Percentiles rank a stretch among this genome's conserved stretches.
Conservation (phyloP, 192 early-diverging fungal species). For the Linnemannia zychae region DNA sequence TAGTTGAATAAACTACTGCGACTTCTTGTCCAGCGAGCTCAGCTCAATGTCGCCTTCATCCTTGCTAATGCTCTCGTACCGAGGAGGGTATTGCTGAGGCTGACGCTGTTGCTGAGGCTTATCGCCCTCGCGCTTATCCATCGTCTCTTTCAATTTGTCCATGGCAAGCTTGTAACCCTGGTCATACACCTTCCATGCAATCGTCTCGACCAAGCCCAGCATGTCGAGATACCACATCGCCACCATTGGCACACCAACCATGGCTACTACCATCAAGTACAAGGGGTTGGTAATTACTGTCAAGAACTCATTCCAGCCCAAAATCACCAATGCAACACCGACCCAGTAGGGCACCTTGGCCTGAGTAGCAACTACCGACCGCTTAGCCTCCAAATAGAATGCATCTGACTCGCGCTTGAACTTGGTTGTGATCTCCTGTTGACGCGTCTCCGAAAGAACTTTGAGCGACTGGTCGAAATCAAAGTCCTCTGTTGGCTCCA, state of each 20-base stretch:
- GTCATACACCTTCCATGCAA: constrained; percentile 52
- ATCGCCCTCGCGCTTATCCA: constrained; percentile 43
- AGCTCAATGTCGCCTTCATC: constrained; percentile 50
- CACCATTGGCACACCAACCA: constrained; percentile 71
- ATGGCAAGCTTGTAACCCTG: constrained; percentile 49
- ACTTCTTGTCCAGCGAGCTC: constrained; percentile 56
- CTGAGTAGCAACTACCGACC: constrained; percentile 90
- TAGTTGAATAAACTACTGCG: constrained; percentile 17
- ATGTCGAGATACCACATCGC: constrained; percentile 76
- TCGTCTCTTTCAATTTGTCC: constrained; percentile 41
- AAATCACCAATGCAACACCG: constrained; percentile 74
- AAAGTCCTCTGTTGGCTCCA: constrained; percentile 62
- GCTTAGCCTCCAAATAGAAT: constrained; percentile 96
- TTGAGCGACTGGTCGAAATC: constrained; percentile 72
- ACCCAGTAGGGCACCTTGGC: constrained; percentile 92
- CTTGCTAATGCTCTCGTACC: constrained; percentile 13
- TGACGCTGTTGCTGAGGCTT: constrained; percentile 25
- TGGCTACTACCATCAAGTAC: constrained; percentile 76
- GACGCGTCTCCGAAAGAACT: constrained; percentile 71
- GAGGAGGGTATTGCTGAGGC: constrained; percentile 36
- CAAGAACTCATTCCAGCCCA: constrained; percentile 98
- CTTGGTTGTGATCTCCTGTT: constrained; percentile 79
- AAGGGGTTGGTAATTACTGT: constrained; percentile 87
- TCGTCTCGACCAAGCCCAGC: constrained; percentile 71
- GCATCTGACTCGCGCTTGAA: constrained; percentile 94